These are phyloP conservation scores for Bremia lactucae DNA, from an alignment of 352 stramenopile species.

Conservation along the genomic window DNA sequence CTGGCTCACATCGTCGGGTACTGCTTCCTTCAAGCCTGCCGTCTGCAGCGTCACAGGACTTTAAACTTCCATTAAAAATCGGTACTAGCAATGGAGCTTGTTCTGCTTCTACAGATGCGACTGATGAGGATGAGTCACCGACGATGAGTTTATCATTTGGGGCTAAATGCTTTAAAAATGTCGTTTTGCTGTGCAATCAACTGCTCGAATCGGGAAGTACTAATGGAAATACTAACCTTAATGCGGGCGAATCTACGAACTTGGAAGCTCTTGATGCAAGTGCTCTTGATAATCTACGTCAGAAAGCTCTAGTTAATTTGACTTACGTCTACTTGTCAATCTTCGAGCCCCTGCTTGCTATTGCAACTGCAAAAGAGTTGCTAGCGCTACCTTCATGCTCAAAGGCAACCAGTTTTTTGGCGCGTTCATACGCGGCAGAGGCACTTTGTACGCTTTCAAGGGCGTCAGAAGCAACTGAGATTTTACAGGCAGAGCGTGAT, in stretches of 20 bases:
- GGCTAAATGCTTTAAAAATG: conserved; percentile 85
- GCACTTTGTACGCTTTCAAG: conserved; percentile 83
- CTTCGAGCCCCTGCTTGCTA: conserved; percentile 83
- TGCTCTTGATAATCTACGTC: conserved; percentile 55
- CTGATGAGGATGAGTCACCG: conserved; percentile 30
- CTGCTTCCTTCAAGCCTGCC: conserved; percentile 64
- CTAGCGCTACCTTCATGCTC: conserved; percentile 55
- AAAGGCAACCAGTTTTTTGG: conserved; percentile 68
- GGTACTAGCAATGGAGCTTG: conserved; percentile 29
- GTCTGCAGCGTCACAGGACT: conserved; percentile 45
- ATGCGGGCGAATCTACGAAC: conserved; percentile 13
- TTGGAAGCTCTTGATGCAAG: conserved; percentile 30
- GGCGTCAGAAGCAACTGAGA: conserved; percentile 63
- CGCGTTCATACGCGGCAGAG: conserved; percentile 83
- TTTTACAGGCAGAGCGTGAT: conserved; percentile 61
- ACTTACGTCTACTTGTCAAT: conserved; percentile 88
- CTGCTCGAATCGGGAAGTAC: conserved; percentile 34
- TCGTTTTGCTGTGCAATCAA: conserved; percentile 72
- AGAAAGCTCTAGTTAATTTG: conserved; percentile 82
- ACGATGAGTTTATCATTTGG: conserved; percentile 82
- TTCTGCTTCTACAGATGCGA: conserved; percentile 14
- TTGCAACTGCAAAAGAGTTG: conserved; percentile 74
- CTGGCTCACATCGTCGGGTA: conserved; percentile 71
- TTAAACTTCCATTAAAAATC: conserved; percentile 55
- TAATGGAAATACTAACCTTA: conserved; percentile 22